Conservation (phyloP, 495 filamentous ascomycete species). For the Viridothelium virens region DNA sequence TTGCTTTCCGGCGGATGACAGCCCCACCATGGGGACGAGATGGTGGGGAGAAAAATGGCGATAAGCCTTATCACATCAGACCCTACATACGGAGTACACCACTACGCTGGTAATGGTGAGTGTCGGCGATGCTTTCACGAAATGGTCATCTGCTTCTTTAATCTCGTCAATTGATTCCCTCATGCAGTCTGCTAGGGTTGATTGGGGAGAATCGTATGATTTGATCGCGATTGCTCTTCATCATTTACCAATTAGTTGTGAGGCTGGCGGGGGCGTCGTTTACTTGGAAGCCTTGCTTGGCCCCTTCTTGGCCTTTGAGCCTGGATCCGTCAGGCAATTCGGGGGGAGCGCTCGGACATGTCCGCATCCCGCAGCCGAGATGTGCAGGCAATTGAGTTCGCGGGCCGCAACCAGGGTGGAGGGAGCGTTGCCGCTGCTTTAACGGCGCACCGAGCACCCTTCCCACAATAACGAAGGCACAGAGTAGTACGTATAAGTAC, state of each 20-base stretch:
- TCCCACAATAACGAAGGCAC: no score
- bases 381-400: no score
- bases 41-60: not conserved
- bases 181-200: not conserved
- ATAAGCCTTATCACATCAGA: conserved; percentile 11
- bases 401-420: no score
- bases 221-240: not conserved
- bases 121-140: not conserved
- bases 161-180: not conserved
- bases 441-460: no score
- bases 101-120: not conserved
- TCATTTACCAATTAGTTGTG: not conserved
- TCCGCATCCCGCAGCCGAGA: not conserved
- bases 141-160: conserved; percentile 1
- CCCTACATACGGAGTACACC: not conserved
- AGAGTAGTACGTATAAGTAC: no score
- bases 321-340: not conserved
- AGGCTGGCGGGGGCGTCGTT: not conserved
- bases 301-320: not conserved
- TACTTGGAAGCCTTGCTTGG: not conserved
- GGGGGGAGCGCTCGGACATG: conserved; percentile 2
- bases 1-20: conserved; percentile 1
- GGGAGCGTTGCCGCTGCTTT: no score
- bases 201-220: not conserved
- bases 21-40: no score